These are phyloP conservation scores for Russula sp. DNA, from an alignment of 768 basidiomycete species.

Conservation along the genomic window DNA sequence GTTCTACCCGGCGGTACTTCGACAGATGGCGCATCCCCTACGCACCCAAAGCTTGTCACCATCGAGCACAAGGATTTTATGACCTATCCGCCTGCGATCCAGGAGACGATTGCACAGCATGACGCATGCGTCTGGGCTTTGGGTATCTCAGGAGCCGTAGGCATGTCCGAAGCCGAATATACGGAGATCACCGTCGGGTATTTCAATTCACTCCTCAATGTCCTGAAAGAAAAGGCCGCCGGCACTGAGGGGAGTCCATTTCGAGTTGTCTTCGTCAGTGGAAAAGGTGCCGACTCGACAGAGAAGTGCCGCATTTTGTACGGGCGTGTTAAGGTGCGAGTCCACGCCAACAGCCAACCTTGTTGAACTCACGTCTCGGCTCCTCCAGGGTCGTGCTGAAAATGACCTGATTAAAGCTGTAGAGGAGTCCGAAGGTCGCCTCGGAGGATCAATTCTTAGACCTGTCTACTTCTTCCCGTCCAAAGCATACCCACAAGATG, in stretches of 20 bases:
- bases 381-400: conserved; percentile 26
- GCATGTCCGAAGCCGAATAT: conserved; percentile 29
- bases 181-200: conserved; percentile 35
- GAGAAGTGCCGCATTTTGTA: conserved; percentile 33
- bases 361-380: not conserved
- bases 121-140: conserved; percentile 36
- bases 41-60: conserved; percentile 30
- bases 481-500: conserved; percentile 25
- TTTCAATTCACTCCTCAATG: conserved; percentile 20
- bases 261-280: conserved; percentile 35
- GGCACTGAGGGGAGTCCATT: conserved; percentile 32
- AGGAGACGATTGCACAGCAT: conserved; percentile 28
- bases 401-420: conserved; percentile 21
- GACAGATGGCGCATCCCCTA: conserved; percentile 1
- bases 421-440: conserved; percentile 15
- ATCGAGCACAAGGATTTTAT: conserved; percentile 31
- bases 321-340: conserved; percentile 32
- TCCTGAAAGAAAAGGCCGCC: conserved; percentile 19
- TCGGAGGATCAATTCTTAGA: conserved; percentile 21
- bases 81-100: conserved; percentile 27
- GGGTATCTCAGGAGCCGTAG: conserved; percentile 19
- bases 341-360: not conserved
- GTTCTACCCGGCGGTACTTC: conserved; percentile 20
- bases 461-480: conserved; percentile 30
- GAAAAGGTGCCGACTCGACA: conserved; percentile 33